Base-by-base conservation (phyloP, 192 early-diverging fungal species). In the Thoreauomyces humboldtii region DNA sequence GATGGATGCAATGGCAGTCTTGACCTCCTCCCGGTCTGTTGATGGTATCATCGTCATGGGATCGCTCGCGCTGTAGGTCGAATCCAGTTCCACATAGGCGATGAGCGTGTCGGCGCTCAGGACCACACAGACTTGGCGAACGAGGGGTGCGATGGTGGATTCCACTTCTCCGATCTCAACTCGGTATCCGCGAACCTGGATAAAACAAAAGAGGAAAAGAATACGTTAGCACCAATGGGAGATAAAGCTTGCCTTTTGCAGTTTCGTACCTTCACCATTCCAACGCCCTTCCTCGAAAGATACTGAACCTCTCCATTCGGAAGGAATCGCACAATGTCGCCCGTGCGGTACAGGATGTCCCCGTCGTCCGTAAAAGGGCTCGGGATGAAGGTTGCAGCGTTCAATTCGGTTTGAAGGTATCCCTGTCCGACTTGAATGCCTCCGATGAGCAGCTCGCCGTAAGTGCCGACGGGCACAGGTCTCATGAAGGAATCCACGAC, bases 391-490 rank as follows among this genome's bases (percentile, higher is more conserved):
- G 62, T 37, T 15, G 22, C 53, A 6, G 59, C 60, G 19, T 35
- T 80, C 29, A 80, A 50, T 15, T 78, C 78, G 34, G 61, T 61
- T 24, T 71, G 70, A 0, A 80, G 31, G 48, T 80, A 80, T 14
- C 78, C 77, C 28, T 52, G 56, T 2, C 53, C 61, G 44, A 81
- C 76, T 11, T 75, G 64, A 21, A 43, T 22, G 2, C 80, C 80
- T 3, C 74, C 74, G 32, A 81, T 65, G 32, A 22, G 63, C 1
- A 81, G 57, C 45, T 81, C 80, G 7, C 80, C 80, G 14, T 70
- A 21, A 21, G 24, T 7, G 44, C 44, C 44, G 38, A 64, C 29
- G 5, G 79, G 79, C 0, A 82, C 70, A 7, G 59, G 45, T 27
- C 68, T 38, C 32, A 35, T 15, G 0, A 27, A 24, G 14, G 25